A percentile compares a stretch with the other conserved stretches of the same genome.
phyloP scores from a whole-genome alignment of 192 early-diverging fungal genomes.

The Gamsiella multidivaricata region DNA sequence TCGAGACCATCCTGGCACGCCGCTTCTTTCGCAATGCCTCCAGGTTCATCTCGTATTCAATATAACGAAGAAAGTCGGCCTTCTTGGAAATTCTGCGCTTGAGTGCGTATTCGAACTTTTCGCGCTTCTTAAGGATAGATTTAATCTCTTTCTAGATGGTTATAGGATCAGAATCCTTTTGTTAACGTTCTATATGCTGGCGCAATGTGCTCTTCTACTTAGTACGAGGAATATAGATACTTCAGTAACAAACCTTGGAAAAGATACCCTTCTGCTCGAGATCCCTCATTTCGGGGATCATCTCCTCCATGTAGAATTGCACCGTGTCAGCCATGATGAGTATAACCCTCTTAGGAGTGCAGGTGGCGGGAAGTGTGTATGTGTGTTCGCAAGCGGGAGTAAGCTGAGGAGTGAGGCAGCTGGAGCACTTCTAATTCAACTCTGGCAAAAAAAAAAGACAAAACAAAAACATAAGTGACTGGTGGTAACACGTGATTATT shows the following conservation, averaged over 20 bases:
- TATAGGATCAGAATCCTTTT: neutral
- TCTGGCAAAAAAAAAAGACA: conserved; percentile 1
- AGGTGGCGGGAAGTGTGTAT: neutral
- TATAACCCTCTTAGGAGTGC: neutral
- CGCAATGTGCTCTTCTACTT: no score
- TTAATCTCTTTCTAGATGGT: conserved; percentile 78
- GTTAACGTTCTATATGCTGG: no score
- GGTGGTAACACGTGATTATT: conserved; percentile 20
- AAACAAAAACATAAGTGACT: conserved; percentile 18
- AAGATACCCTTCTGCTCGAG: conserved; percentile 86
- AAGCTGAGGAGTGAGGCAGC: neutral
- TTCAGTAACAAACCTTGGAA: conserved; percentile 66
- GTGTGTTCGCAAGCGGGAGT: neutral
- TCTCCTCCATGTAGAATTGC: conserved; percentile 91
- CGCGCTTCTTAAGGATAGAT: conserved; percentile 87
- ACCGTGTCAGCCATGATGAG: conserved; percentile 88
- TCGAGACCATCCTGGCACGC: conserved; percentile 70
- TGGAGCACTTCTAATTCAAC: neutral
- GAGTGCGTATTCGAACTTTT: conserved; percentile 89
- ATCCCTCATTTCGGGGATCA: conserved; percentile 94
- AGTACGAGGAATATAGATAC: neutral
- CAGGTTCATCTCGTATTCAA: conserved; percentile 95
- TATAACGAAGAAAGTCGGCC: conserved; percentile 89
- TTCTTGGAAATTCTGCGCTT: conserved; percentile 79
- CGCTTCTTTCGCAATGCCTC: conserved; percentile 85